A percentile compares a stretch with the other conserved stretches of the same genome.
Evolutionary conservation across 192 early-diverging fungal genomes (phyloP).

Genomic region (Thoreauomyces humboldtii): DNA sequence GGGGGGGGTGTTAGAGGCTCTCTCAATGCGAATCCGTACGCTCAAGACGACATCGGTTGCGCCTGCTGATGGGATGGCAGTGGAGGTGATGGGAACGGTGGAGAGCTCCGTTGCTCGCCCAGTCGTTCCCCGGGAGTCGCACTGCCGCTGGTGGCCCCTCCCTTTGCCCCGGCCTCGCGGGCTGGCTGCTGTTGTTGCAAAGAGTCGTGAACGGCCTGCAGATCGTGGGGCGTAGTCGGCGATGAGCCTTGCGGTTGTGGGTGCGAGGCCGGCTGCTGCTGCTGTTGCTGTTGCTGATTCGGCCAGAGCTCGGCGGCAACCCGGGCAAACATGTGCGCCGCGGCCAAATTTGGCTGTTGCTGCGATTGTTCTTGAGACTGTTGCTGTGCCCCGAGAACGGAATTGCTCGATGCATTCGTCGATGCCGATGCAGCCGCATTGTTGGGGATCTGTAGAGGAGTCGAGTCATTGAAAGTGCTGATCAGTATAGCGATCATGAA

Average conservation of each 20-base stretch:
- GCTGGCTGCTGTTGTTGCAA: background rate
- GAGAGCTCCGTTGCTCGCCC: background rate
- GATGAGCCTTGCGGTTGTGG: background rate
- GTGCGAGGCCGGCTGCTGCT: background rate
- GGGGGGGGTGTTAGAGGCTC: too few relatives aligned
- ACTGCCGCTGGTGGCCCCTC: too few relatives aligned
- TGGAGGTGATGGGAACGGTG: background rate
- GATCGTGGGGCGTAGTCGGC: background rate
- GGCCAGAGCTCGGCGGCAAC: conserved; percentile 19
- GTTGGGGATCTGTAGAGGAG: too few relatives aligned
- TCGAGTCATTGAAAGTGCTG: background rate
- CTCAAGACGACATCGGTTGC: too few relatives aligned
- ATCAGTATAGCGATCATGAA: background rate
- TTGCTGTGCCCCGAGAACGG: background rate
- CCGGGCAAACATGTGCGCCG: conserved; percentile 20
- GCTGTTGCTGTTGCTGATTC: background rate
- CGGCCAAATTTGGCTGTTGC: too few relatives aligned
- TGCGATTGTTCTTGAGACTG: conserved; percentile 5
- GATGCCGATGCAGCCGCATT: background rate
- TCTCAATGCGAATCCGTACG: too few relatives aligned
- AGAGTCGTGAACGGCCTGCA: background rate
- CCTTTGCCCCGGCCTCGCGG: too few relatives aligned
- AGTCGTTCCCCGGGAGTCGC: too few relatives aligned
- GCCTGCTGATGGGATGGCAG: too few relatives aligned
- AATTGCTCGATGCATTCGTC: background rate